Conservation (phyloP, 148 eudicot species). For the Dysphania ambrosioides region DNA sequence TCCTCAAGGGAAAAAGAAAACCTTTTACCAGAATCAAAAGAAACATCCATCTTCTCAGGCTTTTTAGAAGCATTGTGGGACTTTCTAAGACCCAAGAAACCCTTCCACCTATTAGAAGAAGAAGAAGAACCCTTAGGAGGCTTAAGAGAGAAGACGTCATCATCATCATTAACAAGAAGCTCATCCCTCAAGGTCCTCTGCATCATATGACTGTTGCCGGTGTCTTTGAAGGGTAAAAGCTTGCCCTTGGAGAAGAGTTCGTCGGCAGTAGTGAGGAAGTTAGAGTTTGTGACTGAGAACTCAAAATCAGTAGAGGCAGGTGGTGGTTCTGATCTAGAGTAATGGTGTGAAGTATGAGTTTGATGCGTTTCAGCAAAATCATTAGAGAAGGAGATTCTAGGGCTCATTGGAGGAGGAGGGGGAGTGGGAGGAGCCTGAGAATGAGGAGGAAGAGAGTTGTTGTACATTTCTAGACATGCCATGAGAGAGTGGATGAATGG, state of each 20-base stretch:
- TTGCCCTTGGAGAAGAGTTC: constrained; percentile 73
- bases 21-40: constrained; percentile 30
- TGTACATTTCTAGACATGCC: constrained; percentile 80
- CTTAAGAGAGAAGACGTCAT: constrained; percentile 35
- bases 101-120: constrained; percentile 57
- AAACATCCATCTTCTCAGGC: constrained; percentile 34
- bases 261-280: constrained; percentile 70
- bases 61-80: constrained; percentile 71
- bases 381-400: constrained; percentile 88
- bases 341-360: constrained; percentile 25
- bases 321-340: constrained; percentile 22
- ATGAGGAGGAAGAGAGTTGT: constrained; percentile 17
- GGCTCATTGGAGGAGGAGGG: constrained; percentile 52
- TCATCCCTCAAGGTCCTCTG: constrained; percentile 63
- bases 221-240: constrained; percentile 61
- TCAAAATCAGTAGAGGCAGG: constrained; percentile 70
- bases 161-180: constrained; percentile 49
- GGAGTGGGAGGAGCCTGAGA: constrained; percentile 29
- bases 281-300: constrained; percentile 52
- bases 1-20: constrained; percentile 30
- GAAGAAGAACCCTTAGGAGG: constrained; percentile 50
- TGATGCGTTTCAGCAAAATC: constrained; percentile 81
- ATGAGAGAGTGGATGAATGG: constrained; percentile 27
- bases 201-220: constrained; percentile 14
- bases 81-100: constrained; percentile 70